Evolutionary conservation across 768 basidiomycete genomes (phyloP), one percentile per base, ranked within the genome.

Genomic region (Fomitopsis pulvina): DNA sequence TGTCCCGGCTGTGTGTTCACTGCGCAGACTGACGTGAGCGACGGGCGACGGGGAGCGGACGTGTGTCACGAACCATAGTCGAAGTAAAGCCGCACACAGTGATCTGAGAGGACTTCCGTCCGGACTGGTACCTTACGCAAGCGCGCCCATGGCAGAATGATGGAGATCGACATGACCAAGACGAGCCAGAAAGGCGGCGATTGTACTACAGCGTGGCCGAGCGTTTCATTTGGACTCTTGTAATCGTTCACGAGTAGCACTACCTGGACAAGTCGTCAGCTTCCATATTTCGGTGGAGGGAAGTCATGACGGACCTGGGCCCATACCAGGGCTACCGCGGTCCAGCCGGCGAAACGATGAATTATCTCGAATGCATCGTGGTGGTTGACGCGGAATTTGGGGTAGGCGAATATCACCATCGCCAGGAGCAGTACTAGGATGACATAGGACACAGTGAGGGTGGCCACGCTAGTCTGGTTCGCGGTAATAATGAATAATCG

Each of bases 331-430:
- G 68, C 69, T 7, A 73, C 71, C 20, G 71, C 70, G n/a, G 68
- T 69, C 79, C 78, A 80, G 22, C 78, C 79, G 20, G 72, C 57
- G 60, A 77, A 79, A 25, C 79, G 74, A 61, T 80, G 79, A n/a
- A 68, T 68, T 43, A 63, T 67, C 59, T 81, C 79, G 51, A 79
- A 81, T 10, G 61, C 66, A 52, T 81, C 68, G 60, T 80, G 78
- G 32, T 63, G 64, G 28, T 70, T 68, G 38, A 61, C 62, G 38
- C 79, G 70, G 48, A 77, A 56, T 12, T 63, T 60, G 0, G 79
- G 79, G 52, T 75, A 66, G 0, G 79, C 78, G 46, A 76, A 75
- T n/a, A 68, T 51, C 10, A 78, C 66, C 50, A 81, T 77, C 5
- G 68, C 69, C 16, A 75, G 24, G 2, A 80, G 66, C 11, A 76